These are phyloP conservation scores for Emericellopsis atlantica DNA, from an alignment of 2,329 filamentous ascomycete genomes.

Conservation along the genomic window DNA sequence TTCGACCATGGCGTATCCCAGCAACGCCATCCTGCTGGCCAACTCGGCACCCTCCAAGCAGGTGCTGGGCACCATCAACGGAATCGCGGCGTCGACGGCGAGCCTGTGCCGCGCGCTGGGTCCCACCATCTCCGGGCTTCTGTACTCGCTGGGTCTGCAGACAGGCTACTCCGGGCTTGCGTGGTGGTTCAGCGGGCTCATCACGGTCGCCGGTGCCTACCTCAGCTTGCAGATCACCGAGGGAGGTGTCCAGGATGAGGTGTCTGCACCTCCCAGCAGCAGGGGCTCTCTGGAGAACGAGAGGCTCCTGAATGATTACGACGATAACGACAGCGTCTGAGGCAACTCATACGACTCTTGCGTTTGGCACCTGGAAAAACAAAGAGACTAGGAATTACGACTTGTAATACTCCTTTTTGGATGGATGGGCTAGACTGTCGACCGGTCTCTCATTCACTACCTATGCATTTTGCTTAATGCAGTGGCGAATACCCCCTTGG, in stretches of 20 bases:
- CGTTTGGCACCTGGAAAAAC: too few relatives aligned
- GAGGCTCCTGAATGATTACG: conserved; percentile 16
- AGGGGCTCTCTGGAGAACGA: conserved; percentile 23
- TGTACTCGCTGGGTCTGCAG: conserved; percentile 70
- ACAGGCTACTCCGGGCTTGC: conserved; percentile 77
- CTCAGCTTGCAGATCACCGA: conserved; percentile 69
- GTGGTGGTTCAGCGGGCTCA: conserved; percentile 81
- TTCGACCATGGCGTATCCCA: conserved; percentile 81
- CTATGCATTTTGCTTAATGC: too few relatives aligned
- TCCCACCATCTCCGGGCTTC: conserved; percentile 72
- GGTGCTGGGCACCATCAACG: conserved; percentile 85
- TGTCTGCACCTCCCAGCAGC: conserved; percentile 21
- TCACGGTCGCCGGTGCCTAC: conserved; percentile 63
- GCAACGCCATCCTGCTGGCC: conserved; percentile 76
- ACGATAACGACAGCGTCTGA: conserved; percentile 18
- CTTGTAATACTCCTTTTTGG: too few relatives aligned
- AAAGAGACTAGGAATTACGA: too few relatives aligned
- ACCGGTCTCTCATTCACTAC: too few relatives aligned
- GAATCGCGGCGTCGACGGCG: conserved; percentile 80
- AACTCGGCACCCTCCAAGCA: conserved; percentile 77
- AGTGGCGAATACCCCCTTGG: too few relatives aligned
- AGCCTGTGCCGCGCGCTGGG: conserved; percentile 82
- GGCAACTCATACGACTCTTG: too few relatives aligned
- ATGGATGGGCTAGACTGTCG: too few relatives aligned
- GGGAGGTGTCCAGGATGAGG: conserved; percentile 31